Evolutionary conservation across 2,329 filamentous ascomycete genomes (phyloP), one percentile per base, ranked within the genome.

Genomic region (Dothideomycetes sp.): DNA sequence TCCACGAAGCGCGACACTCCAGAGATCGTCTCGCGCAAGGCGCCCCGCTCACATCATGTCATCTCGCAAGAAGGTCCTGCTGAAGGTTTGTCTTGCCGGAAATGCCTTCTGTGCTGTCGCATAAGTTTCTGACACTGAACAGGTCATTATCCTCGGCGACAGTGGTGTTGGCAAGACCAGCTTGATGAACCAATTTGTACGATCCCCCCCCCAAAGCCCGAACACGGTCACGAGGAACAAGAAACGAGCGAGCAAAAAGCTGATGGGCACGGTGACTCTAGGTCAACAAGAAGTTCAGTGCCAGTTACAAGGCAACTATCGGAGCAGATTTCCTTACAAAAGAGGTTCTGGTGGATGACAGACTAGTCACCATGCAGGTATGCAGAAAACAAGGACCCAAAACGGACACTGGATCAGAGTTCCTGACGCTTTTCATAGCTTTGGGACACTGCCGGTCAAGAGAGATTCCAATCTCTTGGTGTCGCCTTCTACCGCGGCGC

Each of bases 171-270:
- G 91, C 64, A 98, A 98, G 76, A 98, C 91, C 47, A 95, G 87
- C 67, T 80, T 98, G 77, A 98, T 98, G 91, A 98, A 98, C 71
- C 91, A 98, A 96, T 98, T 96, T 84, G 91, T 96, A 79, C 64
- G 84, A 55, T 43, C 33, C 5, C 39, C 22, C 45, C 37, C 29
- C 31, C 24, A 27, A 3, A 27, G 10, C 19, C n/a, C 37, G 37
- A 40, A 9, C 11, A 15, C 13, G 1, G 8, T 20, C 19, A 31
- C 18, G 12, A 31, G 11, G 11, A 18, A n/a, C 12, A 22, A 37
- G 38, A 18, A 33, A 29, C 22, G 20, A 30, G 39, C 25, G 22
- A 39, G 10, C 31, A 31, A 20, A 13, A 19, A n/a, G 23, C 40
- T 39, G 24, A 45, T 34, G 23, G 18, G 42, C 42, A 39, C 22